Evolutionary conservation across 2,329 filamentous ascomycete genomes (phyloP).

Genomic region (Corniculantispora saksenae): DNA sequence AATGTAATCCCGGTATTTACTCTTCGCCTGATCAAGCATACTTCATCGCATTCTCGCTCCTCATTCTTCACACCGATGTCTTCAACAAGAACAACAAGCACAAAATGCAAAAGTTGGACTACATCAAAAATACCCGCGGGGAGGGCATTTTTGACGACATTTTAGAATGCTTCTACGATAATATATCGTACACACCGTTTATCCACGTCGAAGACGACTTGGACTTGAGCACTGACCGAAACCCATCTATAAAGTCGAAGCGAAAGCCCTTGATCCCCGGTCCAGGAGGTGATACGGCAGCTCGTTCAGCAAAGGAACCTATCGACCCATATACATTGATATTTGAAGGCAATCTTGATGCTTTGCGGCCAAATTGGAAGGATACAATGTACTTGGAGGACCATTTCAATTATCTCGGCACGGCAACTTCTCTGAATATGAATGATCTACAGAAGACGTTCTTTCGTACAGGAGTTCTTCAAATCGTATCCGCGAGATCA

Average conservation of each 20-base stretch:
- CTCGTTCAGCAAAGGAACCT: slow-evolving; percentile 73
- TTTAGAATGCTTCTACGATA: slow-evolving; percentile 95
- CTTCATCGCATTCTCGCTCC: slow-evolving; percentile 93
- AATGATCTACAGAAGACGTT: slow-evolving; percentile 84
- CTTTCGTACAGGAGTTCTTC: slow-evolving; percentile 85
- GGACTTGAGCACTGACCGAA: slow-evolving; percentile 74
- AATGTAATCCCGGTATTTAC: slow-evolving; percentile 97
- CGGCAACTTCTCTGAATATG: slow-evolving; percentile 73
- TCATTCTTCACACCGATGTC: slow-evolving; percentile 97
- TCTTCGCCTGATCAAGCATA: slow-evolving; percentile 91
- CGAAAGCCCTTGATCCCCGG: slow-evolving; percentile 70
- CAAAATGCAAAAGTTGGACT: slow-evolving; percentile 96
- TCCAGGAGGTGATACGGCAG: slow-evolving; percentile 52
- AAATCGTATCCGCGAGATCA: slow-evolving; percentile 92
- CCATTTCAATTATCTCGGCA: slow-evolving; percentile 84
- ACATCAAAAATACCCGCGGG: slow-evolving; percentile 89
- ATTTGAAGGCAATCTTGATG: slow-evolving; percentile 82
- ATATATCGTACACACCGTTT: slow-evolving; percentile 96
- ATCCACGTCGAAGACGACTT: slow-evolving; percentile 95
- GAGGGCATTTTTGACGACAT: slow-evolving; percentile 94
- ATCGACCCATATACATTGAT: slow-evolving; percentile 95
- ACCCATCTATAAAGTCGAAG: slow-evolving; percentile 69
- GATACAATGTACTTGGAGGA: slow-evolving; percentile 94
- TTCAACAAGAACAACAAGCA: slow-evolving; percentile 99
- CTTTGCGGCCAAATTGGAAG: slow-evolving; percentile 79